Percentiles rank a stretch among this genome's conserved stretches.
Evolutionary conservation across 129 eudicot species (phyloP).

Genomic region (Heracleum sosnowskyi): DNA sequence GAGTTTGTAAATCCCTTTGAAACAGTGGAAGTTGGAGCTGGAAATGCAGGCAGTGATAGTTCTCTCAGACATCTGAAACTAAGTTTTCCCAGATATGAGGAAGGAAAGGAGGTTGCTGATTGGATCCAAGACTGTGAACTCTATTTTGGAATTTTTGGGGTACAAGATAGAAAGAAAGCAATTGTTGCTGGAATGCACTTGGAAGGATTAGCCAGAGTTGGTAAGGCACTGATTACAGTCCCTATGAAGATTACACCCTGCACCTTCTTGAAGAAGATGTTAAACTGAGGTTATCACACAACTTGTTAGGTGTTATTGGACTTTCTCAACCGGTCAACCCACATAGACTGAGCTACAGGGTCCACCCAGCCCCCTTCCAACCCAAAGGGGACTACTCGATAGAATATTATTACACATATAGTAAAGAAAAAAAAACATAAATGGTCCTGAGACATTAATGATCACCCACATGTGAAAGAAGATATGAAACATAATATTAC

Average conservation of each 20-base stretch:
- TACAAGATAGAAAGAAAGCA: no score
- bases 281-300: neutral
- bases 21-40: no score
- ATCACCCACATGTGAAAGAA: neutral
- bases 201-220: no score
- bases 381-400: neutral
- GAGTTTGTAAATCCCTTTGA: no score
- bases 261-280: neutral
- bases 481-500: neutral
- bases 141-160: no score
- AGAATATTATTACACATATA: neutral
- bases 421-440: neutral
- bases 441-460: neutral
- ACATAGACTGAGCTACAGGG: neutral
- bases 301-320: neutral
- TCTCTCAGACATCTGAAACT: no score
- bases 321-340: neutral
- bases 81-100: no score
- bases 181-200: no score
- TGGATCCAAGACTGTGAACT: no score
- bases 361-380: neutral
- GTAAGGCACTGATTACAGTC: neutral
- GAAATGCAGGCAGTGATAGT: no score
- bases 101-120: no score
- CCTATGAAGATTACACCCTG: neutral